A percentile compares a stretch with the other conserved stretches of the same genome.
These are phyloP conservation scores for Liquidambar formosana DNA, from an alignment of 164 flowering plant species.

Conservation along the genomic window DNA sequence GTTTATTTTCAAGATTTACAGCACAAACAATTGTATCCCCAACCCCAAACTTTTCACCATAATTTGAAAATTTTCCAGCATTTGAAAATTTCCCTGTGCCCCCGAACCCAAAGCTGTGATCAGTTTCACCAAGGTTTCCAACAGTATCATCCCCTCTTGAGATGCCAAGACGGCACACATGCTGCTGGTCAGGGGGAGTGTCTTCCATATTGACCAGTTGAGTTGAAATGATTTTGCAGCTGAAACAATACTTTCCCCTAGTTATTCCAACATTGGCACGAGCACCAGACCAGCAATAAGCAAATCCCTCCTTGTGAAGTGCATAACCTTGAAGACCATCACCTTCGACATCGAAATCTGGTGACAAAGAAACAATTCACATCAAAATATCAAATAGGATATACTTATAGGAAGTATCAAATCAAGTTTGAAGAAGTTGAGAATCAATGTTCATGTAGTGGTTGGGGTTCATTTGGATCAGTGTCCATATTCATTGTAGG, in stretches of 20 bases:
- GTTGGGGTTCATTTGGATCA: no score
- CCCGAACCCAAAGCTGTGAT: slow-evolving; percentile 54
- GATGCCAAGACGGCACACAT: slow-evolving; percentile 61
- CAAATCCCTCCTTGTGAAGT: slow-evolving; percentile 55
- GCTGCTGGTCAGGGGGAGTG: slow-evolving; percentile 49
- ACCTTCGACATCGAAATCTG: slow-evolving; percentile 60
- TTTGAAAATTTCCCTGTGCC: slow-evolving; percentile 63
- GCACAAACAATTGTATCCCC: slow-evolving; percentile 64
- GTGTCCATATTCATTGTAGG: no score
- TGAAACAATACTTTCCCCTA: slow-evolving; percentile 63
- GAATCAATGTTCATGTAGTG: no score
- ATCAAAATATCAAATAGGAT: neutral
- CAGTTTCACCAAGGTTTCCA: slow-evolving; percentile 57
- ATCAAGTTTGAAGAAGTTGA: neutral
- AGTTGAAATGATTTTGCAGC: slow-evolving; percentile 53
- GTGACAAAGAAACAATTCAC: slow-evolving; percentile 3
- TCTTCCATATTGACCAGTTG: slow-evolving; percentile 64
- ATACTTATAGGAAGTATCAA: neutral
- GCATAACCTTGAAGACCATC: slow-evolving; percentile 52
- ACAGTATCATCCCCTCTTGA: slow-evolving; percentile 57
- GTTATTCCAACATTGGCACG: slow-evolving; percentile 57
- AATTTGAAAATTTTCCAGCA: slow-evolving; percentile 44
- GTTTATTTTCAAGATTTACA: slow-evolving; percentile 52
- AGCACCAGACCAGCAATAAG: slow-evolving; percentile 79
- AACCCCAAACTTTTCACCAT: slow-evolving; percentile 54